Evolutionary conservation across 192 early-diverging fungal genomes (phyloP).

Genomic region (Backusella tuberculispora): DNA sequence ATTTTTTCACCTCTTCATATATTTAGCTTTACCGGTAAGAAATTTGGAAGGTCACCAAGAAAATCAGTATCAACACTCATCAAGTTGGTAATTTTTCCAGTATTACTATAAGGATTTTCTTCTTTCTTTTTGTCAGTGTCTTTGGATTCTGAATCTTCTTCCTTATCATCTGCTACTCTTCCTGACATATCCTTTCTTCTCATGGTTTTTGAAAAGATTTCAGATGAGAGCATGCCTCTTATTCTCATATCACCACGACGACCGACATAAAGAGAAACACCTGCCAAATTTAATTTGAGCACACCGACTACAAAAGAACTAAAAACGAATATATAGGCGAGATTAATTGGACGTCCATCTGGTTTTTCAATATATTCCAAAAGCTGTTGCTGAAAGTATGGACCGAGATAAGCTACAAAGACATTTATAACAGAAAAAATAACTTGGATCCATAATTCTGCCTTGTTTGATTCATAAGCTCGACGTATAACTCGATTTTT

Average conservation of each 20-base stretch:
- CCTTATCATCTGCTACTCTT: slow-evolving; percentile 41
- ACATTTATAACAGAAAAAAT: slow-evolving; percentile 15
- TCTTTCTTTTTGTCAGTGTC: slow-evolving; percentile 37
- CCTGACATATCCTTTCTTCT: slow-evolving; percentile 62
- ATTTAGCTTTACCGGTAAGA: slow-evolving; percentile 33
- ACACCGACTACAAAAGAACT: slow-evolving; percentile 48
- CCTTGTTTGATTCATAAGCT: slow-evolving; percentile 18
- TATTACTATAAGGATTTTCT: slow-evolving; percentile 34
- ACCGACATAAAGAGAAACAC: slow-evolving; percentile 48
- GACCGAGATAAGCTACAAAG: slow-evolving; percentile 43
- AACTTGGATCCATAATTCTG: slow-evolving; percentile 22
- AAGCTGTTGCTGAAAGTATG: slow-evolving; percentile 49
- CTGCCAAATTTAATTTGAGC: slow-evolving; percentile 21
- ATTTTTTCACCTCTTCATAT: background rate
- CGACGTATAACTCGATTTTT: slow-evolving; percentile 18
- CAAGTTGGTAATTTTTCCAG: slow-evolving; percentile 64
- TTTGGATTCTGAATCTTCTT: slow-evolving; percentile 34
- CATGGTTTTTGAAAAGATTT: slow-evolving; percentile 65
- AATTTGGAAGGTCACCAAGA: slow-evolving; percentile 48
- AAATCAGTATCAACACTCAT: slow-evolving; percentile 61
- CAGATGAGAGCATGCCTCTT: slow-evolving; percentile 59
- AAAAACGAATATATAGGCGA: slow-evolving; percentile 61
- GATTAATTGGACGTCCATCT: slow-evolving; percentile 31
- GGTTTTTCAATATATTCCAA: slow-evolving; percentile 46
- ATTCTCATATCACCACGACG: slow-evolving; percentile 50